phyloP scores from a whole-genome alignment of 495 filamentous ascomycete genomes.

The Hypoxylon lenormandii region DNA sequence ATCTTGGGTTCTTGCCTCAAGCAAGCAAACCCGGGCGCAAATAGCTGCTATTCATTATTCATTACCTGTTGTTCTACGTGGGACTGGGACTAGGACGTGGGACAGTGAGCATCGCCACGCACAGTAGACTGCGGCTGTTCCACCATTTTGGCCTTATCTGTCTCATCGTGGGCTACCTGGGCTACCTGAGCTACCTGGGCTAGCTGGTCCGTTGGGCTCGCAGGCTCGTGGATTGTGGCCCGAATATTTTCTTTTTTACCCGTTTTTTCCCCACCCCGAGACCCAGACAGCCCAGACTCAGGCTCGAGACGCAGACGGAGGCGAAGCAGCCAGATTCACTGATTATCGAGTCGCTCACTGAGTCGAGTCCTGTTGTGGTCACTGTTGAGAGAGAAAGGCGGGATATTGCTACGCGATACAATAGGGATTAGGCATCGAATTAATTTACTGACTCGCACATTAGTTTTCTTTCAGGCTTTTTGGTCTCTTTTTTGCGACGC shows the following conservation, averaged over 20 bases:
- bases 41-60: conserved; percentile 4
- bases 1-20: conserved; percentile 1
- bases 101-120: conserved; percentile 35
- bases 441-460: conserved; percentile 18
- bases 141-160: conserved; percentile 44
- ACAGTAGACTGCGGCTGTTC: conserved; percentile 37
- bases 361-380: conserved; percentile 4
- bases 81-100: conserved; percentile 9
- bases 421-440: not conserved
- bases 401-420: not conserved
- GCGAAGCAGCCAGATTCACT: conserved; percentile 21
- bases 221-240: conserved; percentile 48
- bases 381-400: not conserved
- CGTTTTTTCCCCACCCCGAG: conserved; percentile 40
- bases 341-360: conserved; percentile 5
- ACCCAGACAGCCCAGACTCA: conserved; percentile 23
- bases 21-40: conserved; percentile 11
- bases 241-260: conserved; percentile 47
- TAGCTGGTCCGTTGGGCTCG: conserved; percentile 37
- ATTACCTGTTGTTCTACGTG: not conserved
- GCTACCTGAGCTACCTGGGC: too few species aligned
- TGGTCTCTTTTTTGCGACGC: conserved; percentile 7
- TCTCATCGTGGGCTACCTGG: conserved; percentile 28
- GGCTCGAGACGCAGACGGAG: conserved; percentile 6
- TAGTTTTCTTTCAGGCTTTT: conserved; percentile 20